These are phyloP conservation scores for Entomortierella lignicola DNA, from an alignment of 192 early-diverging fungal species.

Conservation along the genomic window DNA sequence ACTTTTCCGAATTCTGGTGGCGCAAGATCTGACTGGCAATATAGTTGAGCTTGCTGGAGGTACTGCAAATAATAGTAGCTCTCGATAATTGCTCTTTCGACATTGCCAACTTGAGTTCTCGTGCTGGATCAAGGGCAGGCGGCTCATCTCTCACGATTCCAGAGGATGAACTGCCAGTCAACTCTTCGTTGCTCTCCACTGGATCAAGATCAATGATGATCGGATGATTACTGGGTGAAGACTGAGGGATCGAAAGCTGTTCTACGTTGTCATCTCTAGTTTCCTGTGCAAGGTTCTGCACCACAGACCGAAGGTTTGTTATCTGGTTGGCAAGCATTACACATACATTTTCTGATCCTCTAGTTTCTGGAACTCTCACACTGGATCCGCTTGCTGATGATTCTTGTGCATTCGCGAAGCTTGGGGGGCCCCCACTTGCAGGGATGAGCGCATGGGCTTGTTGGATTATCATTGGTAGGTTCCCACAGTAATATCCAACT, in stretches of 20 bases:
- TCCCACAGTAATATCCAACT: slow-evolving; percentile 43
- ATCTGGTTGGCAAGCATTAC: slow-evolving; percentile 31
- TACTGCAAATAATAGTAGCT: slow-evolving; percentile 51
- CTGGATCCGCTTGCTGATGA: not conserved
- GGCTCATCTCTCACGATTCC: too few relatives aligned
- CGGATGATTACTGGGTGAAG: not conserved
- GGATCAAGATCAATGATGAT: slow-evolving; percentile 9
- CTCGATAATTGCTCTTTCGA: not conserved
- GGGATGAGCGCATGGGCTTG: slow-evolving; percentile 14
- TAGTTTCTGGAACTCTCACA: not conserved
- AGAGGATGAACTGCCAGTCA: too few relatives aligned
- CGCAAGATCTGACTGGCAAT: slow-evolving; percentile 55
- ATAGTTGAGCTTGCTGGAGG: slow-evolving; percentile 70
- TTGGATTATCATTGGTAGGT: slow-evolving; percentile 12
- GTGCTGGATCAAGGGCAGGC: not conserved
- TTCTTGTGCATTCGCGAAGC: not conserved
- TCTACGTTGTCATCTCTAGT: not conserved
- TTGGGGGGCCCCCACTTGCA: not conserved
- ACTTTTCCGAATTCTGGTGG: slow-evolving; percentile 60
- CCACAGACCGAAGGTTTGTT: not conserved
- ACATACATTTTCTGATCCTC: not conserved
- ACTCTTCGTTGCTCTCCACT: too few relatives aligned
- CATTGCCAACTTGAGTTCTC: slow-evolving; percentile 11
- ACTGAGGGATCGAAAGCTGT: not conserved
- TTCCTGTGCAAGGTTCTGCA: not conserved